Evolutionary conservation across 495 filamentous ascomycete genomes (phyloP), one percentile per base, ranked within the genome.

Genomic region (Aspergillus kassunensis): DNA sequence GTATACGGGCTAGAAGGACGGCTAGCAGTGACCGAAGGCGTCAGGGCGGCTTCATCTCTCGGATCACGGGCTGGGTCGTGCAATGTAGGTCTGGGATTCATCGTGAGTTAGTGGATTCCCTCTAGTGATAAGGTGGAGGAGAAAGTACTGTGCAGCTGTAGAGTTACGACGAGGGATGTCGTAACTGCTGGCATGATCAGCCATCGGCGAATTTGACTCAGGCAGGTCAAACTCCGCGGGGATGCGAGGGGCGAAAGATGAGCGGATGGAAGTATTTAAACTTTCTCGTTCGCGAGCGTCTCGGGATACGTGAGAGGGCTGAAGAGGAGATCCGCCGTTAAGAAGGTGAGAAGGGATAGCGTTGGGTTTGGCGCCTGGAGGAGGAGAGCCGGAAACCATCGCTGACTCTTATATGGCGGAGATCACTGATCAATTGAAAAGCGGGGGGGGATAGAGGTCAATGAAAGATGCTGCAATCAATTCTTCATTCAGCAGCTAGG

Each of bases 51-150:
- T 62, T 86, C 82, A 64, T 95, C 90, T 57, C 85, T 72, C 16
- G 83, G 80, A 69, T 92, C 88, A 58, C 88, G 76, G 20, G 88
- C 84, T 16, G 84, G 79, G 51, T 86, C 85, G 67, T 81, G 83
- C 56, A 87, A 63, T 11, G 58, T 56, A 36, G 67, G 62, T 55
- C 69, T 66, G 39, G 10, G 39, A 39, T 25, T 37, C 11, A 10
- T 12, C 30, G 40, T 67, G 49, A 59, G 57, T 39, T 30, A 49
- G 23, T 29, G n/a, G 39, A 44, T 47, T 15, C 7, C 7, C 15
- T n/a, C n/a, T n/a, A n/a, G n/a, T n/a, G n/a, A n/a, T 40, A 12
- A 19, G 37, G 13, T 13, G 20, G 27, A 31, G 18, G 19, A n/a
- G 3, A 21, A 8, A 15, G 19, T 68, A 74, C 71, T 64, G 68